Evolutionary conservation across 495 filamentous ascomycete genomes (phyloP), one percentile per base, ranked within the genome.

Genomic region (Hyaloscypha bicolor): DNA sequence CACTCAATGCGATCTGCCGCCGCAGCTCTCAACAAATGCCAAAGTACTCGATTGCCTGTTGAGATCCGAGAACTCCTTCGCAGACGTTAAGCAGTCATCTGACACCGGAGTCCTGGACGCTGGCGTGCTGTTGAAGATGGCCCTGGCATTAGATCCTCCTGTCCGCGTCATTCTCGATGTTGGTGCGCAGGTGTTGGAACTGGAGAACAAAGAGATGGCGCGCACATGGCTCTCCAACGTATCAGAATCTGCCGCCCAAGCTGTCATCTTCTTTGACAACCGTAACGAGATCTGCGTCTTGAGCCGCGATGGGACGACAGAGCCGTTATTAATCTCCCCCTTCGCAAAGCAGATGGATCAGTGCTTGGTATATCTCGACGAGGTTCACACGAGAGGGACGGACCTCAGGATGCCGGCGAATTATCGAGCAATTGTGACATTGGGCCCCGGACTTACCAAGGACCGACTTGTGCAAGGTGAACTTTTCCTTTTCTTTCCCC

Each of bases 391-490:
- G 0, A 76, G 92, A 69, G 92, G 92, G 0, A 91, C 86, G 1
- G 91, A 94, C 71, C 70, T 95, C 9, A 88, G 83, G 68, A 71
- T 95, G 4, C 91, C 91, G 0, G 63, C 63, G 0, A 19, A 79
- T 14, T 88, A 86, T 64, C 76, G 85, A 14, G 92, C 88, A 3
- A 88, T 88, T 4, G 84, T 95, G 6, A 93, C 89, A 0, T 78
- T 94, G 0, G 90, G 91, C 0, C 81, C 87, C 0, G 77, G 80
- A n/a, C 74, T 91, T 6, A 89, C 89, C 0, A 93, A 94, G 72
- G 90, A 94, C 59, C 81, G 83, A 51, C 74, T 91, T 2, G 88
- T 92, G 0, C 92, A 95, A 86, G 90, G 90, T 91, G 80, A 72
- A 78, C 70, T 53, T 11, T 72, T 45, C 8, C 73, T 67, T 6